A percentile compares a stretch with the other conserved stretches of the same genome.
Evolutionary conservation across 2,329 filamentous ascomycete species (phyloP).

Genomic region (Dothideomycetes sp.): DNA sequence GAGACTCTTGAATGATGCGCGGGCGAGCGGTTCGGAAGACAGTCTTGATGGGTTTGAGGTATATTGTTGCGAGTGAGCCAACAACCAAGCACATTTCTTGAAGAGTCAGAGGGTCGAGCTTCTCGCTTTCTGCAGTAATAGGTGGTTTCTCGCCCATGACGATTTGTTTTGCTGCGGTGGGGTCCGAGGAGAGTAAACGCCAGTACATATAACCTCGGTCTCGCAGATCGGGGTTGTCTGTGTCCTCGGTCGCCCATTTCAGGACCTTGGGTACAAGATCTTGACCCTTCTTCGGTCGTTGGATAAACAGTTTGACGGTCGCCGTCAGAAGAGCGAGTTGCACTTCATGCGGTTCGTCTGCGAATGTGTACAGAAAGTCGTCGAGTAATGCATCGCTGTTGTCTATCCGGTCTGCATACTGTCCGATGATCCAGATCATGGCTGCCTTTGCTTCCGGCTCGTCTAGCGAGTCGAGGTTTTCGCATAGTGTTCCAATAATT

Average conservation of each 20-base stretch:
- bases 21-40: slow-evolving; percentile 87
- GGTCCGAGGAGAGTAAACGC: slow-evolving; percentile 87
- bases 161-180: slow-evolving; percentile 70
- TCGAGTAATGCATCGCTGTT: slow-evolving; percentile 90
- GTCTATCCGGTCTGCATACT: slow-evolving; percentile 95
- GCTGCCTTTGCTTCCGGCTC: slow-evolving; percentile 97
- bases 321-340: slow-evolving; percentile 90
- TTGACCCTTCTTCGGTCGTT: slow-evolving; percentile 87
- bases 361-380: slow-evolving; percentile 88
- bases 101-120: slow-evolving; percentile 77
- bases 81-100: slow-evolving; percentile 98
- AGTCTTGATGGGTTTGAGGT: slow-evolving; percentile 93
- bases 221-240: slow-evolving; percentile 93
- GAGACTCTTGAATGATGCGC: slow-evolving; percentile 67
- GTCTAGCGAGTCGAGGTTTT: slow-evolving; percentile 91
- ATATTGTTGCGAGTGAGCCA: slow-evolving; percentile 90
- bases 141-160: slow-evolving; percentile 97
- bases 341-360: slow-evolving; percentile 90
- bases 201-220: slow-evolving; percentile 99
- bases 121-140: slow-evolving; percentile 92
- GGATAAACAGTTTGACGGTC: slow-evolving; percentile 96
- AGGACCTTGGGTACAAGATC: slow-evolving; percentile 87
- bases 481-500: slow-evolving; percentile 90
- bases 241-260: slow-evolving; percentile 98
- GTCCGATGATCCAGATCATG: slow-evolving; percentile 98